These are phyloP conservation scores for Diversispora eburnea DNA, from an alignment of 192 early-diverging fungal species.

Conservation along the genomic window DNA sequence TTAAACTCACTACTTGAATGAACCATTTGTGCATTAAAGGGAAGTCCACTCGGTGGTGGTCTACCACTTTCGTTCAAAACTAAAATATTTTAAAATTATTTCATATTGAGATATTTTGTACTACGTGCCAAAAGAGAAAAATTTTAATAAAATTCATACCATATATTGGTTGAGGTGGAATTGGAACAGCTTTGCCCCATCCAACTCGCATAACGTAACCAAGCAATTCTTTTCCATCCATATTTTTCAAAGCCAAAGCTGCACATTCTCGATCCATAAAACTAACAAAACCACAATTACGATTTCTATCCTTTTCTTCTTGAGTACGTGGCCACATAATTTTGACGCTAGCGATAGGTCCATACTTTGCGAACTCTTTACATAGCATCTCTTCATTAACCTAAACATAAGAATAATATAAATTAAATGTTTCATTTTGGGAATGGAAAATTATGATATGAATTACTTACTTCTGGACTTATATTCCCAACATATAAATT, in stretches of 20 bases:
- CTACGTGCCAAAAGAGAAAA: not conserved
- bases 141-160: conserved; percentile 40
- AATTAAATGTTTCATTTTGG: not conserved
- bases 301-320: conserved; percentile 75
- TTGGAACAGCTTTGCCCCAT: conserved; percentile 79
- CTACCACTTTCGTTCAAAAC: conserved; percentile 36
- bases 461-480: conserved; percentile 49
- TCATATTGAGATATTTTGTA: not conserved
- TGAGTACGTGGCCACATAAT: conserved; percentile 92
- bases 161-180: conserved; percentile 73
- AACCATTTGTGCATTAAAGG: conserved; percentile 61
- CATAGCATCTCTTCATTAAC: conserved; percentile 72
- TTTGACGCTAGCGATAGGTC: conserved; percentile 87
- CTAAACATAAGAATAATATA: not conserved
- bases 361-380: conserved; percentile 72
- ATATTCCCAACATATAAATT: conserved; percentile 86
- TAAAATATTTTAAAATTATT: not conserved
- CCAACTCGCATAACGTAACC: conserved; percentile 64
- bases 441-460: not conserved
- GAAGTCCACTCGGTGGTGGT: conserved; percentile 42
- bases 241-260: conserved; percentile 59
- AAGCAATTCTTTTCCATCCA: conserved; percentile 67
- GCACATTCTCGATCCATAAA: conserved; percentile 81
- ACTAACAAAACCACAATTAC: conserved; percentile 85
- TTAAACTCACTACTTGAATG: conserved; percentile 24